A percentile compares a stretch with the other conserved stretches of the same genome.
phyloP scores from a whole-genome alignment of 768 basidiomycete genomes.

The Phaeotremella skinneri region DNA sequence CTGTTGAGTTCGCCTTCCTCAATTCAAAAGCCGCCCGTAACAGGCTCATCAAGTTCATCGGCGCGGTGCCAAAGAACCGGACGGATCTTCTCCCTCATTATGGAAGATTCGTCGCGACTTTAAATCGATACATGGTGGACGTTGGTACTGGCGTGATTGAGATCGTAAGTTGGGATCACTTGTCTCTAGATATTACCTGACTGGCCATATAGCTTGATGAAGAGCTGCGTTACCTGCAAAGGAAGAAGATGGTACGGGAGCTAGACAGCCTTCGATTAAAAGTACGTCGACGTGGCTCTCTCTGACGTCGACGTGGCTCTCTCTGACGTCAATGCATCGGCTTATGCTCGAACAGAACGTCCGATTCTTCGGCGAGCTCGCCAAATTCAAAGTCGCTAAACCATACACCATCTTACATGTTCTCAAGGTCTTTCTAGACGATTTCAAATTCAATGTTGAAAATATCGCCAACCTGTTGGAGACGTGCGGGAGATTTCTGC shows the following conservation, averaged over 20 bases:
- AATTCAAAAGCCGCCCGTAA: slow-evolving; percentile 97
- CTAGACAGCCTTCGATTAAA: slow-evolving; percentile 79
- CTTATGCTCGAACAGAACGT: slow-evolving; percentile 63
- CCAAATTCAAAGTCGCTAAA: slow-evolving; percentile 92
- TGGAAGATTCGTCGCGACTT: slow-evolving; percentile 78
- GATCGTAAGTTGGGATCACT: slow-evolving; percentile 59
- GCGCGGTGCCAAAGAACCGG: slow-evolving; percentile 79
- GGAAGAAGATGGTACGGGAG: slow-evolving; percentile 90
- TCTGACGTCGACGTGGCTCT: neutral
- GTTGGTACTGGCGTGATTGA: slow-evolving; percentile 77
- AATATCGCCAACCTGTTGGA: slow-evolving; percentile 88
- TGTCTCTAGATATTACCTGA: slow-evolving; percentile 1
- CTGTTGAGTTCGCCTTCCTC: slow-evolving; percentile 91
- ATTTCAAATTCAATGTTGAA: slow-evolving; percentile 89
- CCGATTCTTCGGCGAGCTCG: slow-evolving; percentile 80
- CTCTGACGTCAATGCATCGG: neutral
- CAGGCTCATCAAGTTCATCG: slow-evolving; percentile 71
- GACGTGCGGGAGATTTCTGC: slow-evolving; percentile 85
- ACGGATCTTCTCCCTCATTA: slow-evolving; percentile 92
- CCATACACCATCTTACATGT: slow-evolving; percentile 88
- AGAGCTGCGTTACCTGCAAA: slow-evolving; percentile 90
- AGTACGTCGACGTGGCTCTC: slow-evolving; percentile 54
- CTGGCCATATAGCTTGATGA: slow-evolving; percentile 73
- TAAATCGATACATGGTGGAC: slow-evolving; percentile 91
- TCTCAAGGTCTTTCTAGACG: slow-evolving; percentile 95